Percentiles rank a stretch among this genome's conserved stretches.
Conservation (phyloP, 441 rosid genomes). For the Erodium texanum region DNA sequence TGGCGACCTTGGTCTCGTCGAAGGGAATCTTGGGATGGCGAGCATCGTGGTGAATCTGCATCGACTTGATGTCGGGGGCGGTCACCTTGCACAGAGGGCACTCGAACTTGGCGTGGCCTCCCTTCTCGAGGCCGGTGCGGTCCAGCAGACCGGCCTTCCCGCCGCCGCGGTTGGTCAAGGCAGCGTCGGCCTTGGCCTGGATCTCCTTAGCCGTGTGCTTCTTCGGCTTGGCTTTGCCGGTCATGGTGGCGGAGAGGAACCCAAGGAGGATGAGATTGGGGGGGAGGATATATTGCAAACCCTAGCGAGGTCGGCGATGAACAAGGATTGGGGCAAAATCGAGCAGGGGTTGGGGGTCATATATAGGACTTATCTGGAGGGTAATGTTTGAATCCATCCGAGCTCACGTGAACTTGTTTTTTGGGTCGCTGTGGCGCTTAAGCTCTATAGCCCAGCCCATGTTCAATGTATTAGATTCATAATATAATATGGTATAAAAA, state of each 20-base stretch:
- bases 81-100: constrained; percentile 86
- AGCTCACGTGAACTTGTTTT: neutral
- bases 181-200: constrained; percentile 68
- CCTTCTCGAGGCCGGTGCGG: constrained; percentile 68
- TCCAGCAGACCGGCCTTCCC: constrained; percentile 79
- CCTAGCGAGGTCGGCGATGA: neutral
- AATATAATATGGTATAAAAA: no score
- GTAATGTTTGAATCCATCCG: neutral
- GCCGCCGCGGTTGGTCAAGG: constrained; percentile 82
- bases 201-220: constrained; percentile 99
- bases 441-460: no score
- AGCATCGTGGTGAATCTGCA: constrained; percentile 96
- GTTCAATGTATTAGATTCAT: no score
- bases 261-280: neutral
- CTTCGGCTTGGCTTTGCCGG: constrained; percentile 98
- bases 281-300: neutral
- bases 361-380: neutral
- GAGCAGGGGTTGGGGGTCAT: neutral
- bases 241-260: constrained; percentile 32
- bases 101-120: constrained; percentile 92
- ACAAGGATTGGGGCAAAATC: neutral
- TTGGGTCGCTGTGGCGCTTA: no score
- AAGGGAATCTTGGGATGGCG: constrained; percentile 78
- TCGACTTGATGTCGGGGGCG: constrained; percentile 70
- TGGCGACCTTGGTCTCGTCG: constrained; percentile 53